Base-by-base conservation (phyloP, 179 eudicot genomes). In the Beta lomatogona region DNA sequence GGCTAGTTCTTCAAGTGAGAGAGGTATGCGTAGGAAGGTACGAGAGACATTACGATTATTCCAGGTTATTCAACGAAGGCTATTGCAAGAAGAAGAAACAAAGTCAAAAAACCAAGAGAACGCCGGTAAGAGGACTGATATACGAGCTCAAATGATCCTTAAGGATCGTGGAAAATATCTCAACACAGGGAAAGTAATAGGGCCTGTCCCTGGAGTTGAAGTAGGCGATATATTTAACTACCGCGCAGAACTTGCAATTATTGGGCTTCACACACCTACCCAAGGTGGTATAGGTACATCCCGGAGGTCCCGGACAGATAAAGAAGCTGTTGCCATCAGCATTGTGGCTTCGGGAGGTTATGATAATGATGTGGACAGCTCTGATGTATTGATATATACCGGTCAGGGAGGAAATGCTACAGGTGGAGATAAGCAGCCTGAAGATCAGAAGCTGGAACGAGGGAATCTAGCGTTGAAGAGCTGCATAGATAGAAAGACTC, bases 161-260 rank as follows among this genome's bases (percentile, higher is more conserved):
- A 92, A 86, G 80, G 80, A 74, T 2, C 79, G 73, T 72, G 88
- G 87, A 53, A 85, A 86, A 76, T 88, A 85, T 81, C 84, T 93
- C 2, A 89, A 90, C 74, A 79, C 84, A 18, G 80, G 79, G 22
- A 79, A 85, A 82, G 71, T 80, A 50, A 21, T 89, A 41, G 98
- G 99, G 46, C 57, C 85, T 50, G 92, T 96, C 36, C 97, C 99
- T 2, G 99, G 98, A 73, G 90, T 96, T 76, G 97, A 91, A 87
- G 90, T 94, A 12, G 97, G 95, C 1, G 97, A 94, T 36, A 83
- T 89, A 82, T 94, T 92, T 79, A 92, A 86, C 65, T 96, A 86
- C 73, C 91, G 97, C 54, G 87, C 86, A 36, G 97, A 96, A 83
- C 96, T 96, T 16, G 88, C 88, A 59, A 84, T 92, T 82, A 79